Conservation (phyloP, 2,329 filamentous ascomycete genomes). For the Pseudogymnoascus sp. region DNA sequence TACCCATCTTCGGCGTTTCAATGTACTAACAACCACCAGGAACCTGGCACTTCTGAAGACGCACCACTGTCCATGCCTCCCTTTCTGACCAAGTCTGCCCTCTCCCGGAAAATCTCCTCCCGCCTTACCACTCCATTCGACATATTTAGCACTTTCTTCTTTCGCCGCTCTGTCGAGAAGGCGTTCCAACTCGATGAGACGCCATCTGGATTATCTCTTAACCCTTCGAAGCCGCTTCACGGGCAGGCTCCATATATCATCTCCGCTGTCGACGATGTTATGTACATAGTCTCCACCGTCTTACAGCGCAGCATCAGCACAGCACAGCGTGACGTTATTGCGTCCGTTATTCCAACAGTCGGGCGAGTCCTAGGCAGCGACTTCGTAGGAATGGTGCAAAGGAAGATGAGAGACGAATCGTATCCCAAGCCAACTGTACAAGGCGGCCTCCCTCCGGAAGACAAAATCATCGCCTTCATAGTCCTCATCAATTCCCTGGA, state of each 20-base stretch:
- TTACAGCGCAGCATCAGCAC: conserved; percentile 81
- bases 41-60: conserved; percentile 42
- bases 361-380: conserved; percentile 75
- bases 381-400: conserved; percentile 93
- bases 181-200: conserved; percentile 93
- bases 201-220: conserved; percentile 70
- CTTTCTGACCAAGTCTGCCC: conserved; percentile 68
- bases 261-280: conserved; percentile 93
- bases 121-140: conserved; percentile 78
- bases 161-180: conserved; percentile 91
- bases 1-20: conserved; percentile 15
- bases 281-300: conserved; percentile 96
- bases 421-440: conserved; percentile 75
- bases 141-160: conserved; percentile 90
- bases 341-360: conserved; percentile 68
- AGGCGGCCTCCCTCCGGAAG: conserved; percentile 77
- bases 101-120: conserved; percentile 68
- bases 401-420: conserved; percentile 93
- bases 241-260: conserved; percentile 84
- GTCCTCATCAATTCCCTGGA: conserved; percentile 95
- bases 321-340: conserved; percentile 69
- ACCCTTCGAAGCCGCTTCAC: conserved; percentile 60
- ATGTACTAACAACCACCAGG: conserved; percentile 34
- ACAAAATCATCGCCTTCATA: conserved; percentile 80
- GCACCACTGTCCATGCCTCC: conserved; percentile 57